Percentiles rank a stretch among this genome's conserved stretches.
phyloP scores from a whole-genome alignment of 2,329 filamentous ascomycete genomes.

The Fusarium humuli region DNA sequence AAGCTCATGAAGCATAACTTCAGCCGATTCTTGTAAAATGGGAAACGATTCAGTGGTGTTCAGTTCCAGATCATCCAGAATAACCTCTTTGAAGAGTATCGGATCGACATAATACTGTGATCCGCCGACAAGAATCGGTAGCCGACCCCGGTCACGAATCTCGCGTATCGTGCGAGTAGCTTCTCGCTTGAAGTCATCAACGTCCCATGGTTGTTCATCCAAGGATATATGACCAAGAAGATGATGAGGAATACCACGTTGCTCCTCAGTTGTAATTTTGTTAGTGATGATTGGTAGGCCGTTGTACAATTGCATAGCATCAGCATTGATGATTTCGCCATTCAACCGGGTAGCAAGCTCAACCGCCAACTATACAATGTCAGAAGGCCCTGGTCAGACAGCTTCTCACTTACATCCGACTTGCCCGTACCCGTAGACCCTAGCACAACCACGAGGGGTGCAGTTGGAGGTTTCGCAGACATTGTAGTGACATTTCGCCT shows the following conservation, averaged over 20 bases:
- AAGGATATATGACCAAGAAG: conserved; percentile 82
- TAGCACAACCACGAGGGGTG: conserved; percentile 82
- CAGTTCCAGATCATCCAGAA: conserved; percentile 55
- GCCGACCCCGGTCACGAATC: conserved; percentile 79
- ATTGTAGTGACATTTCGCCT: conserved; percentile 56
- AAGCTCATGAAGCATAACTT: conserved; percentile 78
- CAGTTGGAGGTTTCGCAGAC: conserved; percentile 55
- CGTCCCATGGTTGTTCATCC: conserved; percentile 83
- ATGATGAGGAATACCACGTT: conserved; percentile 86
- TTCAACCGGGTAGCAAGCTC: conserved; percentile 85
- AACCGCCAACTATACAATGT: conserved; percentile 77
- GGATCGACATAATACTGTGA: conserved; percentile 96
- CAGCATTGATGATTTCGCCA: conserved; percentile 95
- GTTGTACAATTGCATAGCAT: conserved; percentile 97
- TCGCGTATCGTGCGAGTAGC: conserved; percentile 78
- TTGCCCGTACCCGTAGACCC: conserved; percentile 95
- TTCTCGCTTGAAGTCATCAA: conserved; percentile 79
- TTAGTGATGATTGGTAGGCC: conserved; percentile 96
- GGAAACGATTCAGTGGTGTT: conserved; percentile 64
- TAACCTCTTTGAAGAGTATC: conserved; percentile 80
- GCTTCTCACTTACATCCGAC: conserved; percentile 74
- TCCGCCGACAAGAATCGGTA: conserved; percentile 92
- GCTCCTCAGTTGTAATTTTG: conserved; percentile 82
- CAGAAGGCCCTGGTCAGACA: background rate
- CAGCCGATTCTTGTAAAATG: conserved; percentile 77